These are phyloP conservation scores for Zygotorulaspora florentina DNA, from an alignment of 805 yeast species.

Conservation along the genomic window DNA sequence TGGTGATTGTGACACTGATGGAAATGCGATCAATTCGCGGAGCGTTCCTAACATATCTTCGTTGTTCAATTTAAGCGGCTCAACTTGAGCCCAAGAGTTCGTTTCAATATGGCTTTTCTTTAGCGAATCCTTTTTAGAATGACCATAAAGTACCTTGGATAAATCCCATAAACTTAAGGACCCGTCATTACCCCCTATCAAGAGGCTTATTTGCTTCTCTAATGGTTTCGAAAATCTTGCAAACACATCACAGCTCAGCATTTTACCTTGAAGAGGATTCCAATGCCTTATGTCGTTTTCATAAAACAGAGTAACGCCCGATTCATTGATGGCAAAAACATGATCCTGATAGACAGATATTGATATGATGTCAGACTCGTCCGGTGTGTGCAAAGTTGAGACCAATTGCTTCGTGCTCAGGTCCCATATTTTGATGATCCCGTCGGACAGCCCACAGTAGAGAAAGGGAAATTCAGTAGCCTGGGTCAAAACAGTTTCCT, in stretches of 20 bases:
- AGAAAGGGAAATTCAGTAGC: conserved; percentile 60
- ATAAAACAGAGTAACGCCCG: conserved; percentile 44
- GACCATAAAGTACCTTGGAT: conserved; percentile 9
- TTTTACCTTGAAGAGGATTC: conserved; percentile 52
- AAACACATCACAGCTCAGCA: conserved; percentile 54
- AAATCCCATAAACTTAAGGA: conserved; percentile 69
- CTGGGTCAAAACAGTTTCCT: conserved; percentile 69
- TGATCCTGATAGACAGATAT: conserved; percentile 30
- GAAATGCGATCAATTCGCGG: conserved; percentile 57
- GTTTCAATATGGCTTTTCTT: neutral
- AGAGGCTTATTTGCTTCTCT: conserved; percentile 41
- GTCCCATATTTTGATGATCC: conserved; percentile 82
- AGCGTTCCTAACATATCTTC: conserved; percentile 64
- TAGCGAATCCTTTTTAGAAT: conserved; percentile 3
- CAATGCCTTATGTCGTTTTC: conserved; percentile 44
- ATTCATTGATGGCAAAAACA: conserved; percentile 37
- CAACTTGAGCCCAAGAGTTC: conserved; percentile 4
- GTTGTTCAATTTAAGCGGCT: conserved; percentile 39
- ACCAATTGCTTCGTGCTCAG: conserved; percentile 71
- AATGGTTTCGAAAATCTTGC: conserved; percentile 24
- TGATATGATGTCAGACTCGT: conserved; percentile 52
- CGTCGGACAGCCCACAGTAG: conserved; percentile 77
- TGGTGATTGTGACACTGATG: conserved; percentile 74
- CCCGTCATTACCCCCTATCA: conserved; percentile 69
- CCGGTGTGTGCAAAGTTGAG: conserved; percentile 39